phyloP scores from a whole-genome alignment of 2,329 filamentous ascomycete genomes.

The Talaromyces sp. region DNA sequence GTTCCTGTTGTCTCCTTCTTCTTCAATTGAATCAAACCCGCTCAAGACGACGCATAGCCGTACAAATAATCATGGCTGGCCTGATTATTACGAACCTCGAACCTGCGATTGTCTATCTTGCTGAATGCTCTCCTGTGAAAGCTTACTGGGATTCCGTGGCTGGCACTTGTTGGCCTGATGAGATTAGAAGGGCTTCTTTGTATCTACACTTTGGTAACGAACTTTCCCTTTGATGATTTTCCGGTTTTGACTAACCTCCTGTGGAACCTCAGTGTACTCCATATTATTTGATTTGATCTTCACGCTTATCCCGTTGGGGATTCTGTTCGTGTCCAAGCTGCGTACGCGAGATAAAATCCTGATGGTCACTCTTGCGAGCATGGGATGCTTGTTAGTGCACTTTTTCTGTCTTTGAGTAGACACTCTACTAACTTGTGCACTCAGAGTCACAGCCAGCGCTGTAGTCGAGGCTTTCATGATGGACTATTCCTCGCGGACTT shows the following conservation, averaged over 20 bases:
- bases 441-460: background rate
- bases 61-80: background rate
- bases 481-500: background rate
- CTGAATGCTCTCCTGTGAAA: background rate
- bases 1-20: background rate
- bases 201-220: background rate
- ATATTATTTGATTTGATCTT: background rate
- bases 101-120: background rate
- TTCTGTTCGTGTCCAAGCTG: background rate
- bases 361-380: background rate
- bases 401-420: background rate
- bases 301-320: background rate
- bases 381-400: background rate
- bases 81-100: slow-evolving; percentile 3
- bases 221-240: background rate
- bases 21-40: background rate
- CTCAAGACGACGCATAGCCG: background rate
- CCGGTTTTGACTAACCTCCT: background rate
- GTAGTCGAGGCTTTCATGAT: background rate
- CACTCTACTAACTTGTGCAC: background rate
- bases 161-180: background rate
- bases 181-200: background rate
- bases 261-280: background rate
- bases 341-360: background rate
- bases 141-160: background rate